These are phyloP conservation scores for Puccinia novopanici DNA, from an alignment of 1,284 basidiomycete species.

Conservation along the genomic window DNA sequence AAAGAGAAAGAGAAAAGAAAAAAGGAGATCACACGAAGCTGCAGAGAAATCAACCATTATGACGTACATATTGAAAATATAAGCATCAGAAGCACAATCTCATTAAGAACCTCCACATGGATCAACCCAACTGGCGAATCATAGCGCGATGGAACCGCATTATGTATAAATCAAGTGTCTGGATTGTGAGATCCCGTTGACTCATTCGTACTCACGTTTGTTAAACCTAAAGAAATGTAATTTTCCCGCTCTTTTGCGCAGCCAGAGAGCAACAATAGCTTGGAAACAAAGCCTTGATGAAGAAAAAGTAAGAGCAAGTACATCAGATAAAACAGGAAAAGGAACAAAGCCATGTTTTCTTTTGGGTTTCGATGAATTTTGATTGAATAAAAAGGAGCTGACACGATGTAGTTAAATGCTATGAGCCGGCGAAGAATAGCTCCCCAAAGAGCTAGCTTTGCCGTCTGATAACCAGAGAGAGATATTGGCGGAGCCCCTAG, in stretches of 20 bases:
- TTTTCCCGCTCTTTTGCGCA: not conserved
- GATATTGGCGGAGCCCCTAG: not conserved
- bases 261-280: not conserved
- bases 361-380: not conserved
- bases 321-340: not conserved
- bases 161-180: not conserved
- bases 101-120: conserved; percentile 3
- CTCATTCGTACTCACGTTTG: not conserved
- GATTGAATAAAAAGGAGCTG: not conserved
- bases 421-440: conserved; percentile 1
- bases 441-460: not conserved
- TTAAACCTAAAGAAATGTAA: not conserved
- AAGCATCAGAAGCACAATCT: conserved; percentile 1
- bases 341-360: not conserved
- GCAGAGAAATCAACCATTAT: not conserved
- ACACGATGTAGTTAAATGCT: not conserved
- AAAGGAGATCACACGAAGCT: not conserved
- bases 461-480: not conserved
- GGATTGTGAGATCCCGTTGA: too few relatives aligned
- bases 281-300: not conserved
- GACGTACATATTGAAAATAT: not conserved
- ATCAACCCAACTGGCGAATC: not conserved
- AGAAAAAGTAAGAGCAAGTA: not conserved
- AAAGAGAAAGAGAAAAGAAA: too few relatives aligned
- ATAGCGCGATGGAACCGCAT: too few relatives aligned